Conservation (phyloP, 164 flowering plant genomes). For the Nymphaea colorata region DNA sequence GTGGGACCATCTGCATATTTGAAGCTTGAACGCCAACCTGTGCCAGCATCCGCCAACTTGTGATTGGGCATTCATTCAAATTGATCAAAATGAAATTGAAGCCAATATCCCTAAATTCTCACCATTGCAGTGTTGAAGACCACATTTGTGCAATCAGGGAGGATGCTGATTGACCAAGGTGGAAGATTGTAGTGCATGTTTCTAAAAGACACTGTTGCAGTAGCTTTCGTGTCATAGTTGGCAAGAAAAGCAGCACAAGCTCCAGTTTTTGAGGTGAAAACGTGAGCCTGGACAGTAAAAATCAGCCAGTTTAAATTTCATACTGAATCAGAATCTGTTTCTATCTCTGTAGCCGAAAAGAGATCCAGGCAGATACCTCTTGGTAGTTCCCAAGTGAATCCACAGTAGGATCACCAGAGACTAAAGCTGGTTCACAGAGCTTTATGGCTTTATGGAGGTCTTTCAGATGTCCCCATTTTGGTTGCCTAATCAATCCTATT, state of each 20-base stretch:
- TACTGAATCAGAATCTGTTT: not conserved
- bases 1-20: slow-evolving; percentile 31
- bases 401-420: slow-evolving; percentile 53
- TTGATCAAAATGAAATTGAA: not conserved
- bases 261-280: slow-evolving; percentile 40
- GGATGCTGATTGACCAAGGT: slow-evolving; percentile 87
- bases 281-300: slow-evolving; percentile 45
- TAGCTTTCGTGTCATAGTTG: slow-evolving; percentile 39
- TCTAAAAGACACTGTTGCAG: slow-evolving; percentile 38
- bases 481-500: slow-evolving; percentile 60
- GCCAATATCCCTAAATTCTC: not conserved
- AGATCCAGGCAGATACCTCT: slow-evolving; percentile 36
- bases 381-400: slow-evolving; percentile 36
- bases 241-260: slow-evolving; percentile 88
- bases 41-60: not conserved
- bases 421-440: slow-evolving; percentile 67
- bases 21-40: slow-evolving; percentile 57
- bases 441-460: slow-evolving; percentile 80
- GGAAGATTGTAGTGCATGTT: slow-evolving; percentile 55
- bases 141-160: slow-evolving; percentile 78
- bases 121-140: slow-evolving; percentile 64
- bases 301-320: not conserved
- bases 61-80: not conserved
- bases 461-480: slow-evolving; percentile 81
- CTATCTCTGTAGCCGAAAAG: no score